Percentiles rank a stretch among this genome's conserved stretches.
Conservation (phyloP, 768 basidiomycete genomes). For the Termitomyces sp. region DNA sequence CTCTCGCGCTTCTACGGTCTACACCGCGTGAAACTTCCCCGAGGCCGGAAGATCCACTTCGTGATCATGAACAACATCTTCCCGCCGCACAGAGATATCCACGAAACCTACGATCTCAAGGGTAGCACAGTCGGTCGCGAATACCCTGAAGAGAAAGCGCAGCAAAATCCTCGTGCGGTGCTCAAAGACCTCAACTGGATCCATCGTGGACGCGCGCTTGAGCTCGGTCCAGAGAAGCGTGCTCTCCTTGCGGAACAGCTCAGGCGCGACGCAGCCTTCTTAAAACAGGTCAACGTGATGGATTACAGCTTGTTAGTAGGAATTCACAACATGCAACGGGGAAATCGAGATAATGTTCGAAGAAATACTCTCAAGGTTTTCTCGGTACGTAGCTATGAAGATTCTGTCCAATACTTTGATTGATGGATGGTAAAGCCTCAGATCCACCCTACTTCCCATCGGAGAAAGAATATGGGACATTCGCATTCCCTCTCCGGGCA, state of each 20-base stretch:
- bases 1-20: conserved; percentile 94
- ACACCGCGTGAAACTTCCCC: conserved; percentile 91
- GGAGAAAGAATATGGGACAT: conserved; percentile 41
- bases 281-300: conserved; percentile 86
- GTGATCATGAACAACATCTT: conserved; percentile 99
- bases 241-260: conserved; percentile 90
- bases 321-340: conserved; percentile 86
- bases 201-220: conserved; percentile 65
- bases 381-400: conserved; percentile 51
- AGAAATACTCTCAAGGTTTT: conserved; percentile 90
- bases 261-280: conserved; percentile 77
- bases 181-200: conserved; percentile 99
- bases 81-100: conserved; percentile 94
- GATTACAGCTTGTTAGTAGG: conserved; percentile 95
- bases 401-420: not conserved
- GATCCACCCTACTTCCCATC: conserved; percentile 47
- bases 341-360: conserved; percentile 89
- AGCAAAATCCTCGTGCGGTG: conserved; percentile 79
- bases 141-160: conserved; percentile 81
- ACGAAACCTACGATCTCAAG: conserved; percentile 97
- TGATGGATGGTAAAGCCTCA: conserved; percentile 47
- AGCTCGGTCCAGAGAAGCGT: conserved; percentile 94
- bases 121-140: conserved; percentile 87
- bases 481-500: conserved; percentile 23
- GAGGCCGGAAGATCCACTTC: conserved; percentile 94